Conservation (phyloP, 2,329 filamentous ascomycete species). For the Penicillium hordei region DNA sequence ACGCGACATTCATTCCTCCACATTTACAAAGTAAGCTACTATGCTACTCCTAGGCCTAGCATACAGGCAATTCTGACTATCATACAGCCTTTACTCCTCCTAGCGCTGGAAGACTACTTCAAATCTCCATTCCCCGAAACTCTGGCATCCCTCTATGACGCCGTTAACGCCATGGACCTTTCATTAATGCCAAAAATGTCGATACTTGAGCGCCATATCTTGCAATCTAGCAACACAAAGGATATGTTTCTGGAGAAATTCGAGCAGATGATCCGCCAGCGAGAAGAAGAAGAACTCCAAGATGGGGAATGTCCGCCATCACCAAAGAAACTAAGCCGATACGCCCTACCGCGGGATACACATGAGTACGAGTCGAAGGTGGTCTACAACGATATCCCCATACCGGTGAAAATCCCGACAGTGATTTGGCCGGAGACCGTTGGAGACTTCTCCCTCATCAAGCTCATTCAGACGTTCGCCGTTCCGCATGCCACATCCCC, state of each 20-base stretch:
- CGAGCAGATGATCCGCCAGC: slow-evolving; percentile 85
- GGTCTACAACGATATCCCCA: slow-evolving; percentile 92
- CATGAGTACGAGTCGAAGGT: slow-evolving; percentile 97
- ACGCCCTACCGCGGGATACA: slow-evolving; percentile 83
- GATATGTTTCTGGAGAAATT: slow-evolving; percentile 98
- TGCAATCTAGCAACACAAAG: slow-evolving; percentile 89
- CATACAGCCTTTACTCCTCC: slow-evolving; percentile 73
- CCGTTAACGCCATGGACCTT: slow-evolving; percentile 95
- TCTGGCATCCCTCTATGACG: slow-evolving; percentile 80
- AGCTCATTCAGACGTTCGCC: slow-evolving; percentile 93
- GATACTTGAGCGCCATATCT: slow-evolving; percentile 76
- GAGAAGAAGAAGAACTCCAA: slow-evolving; percentile 57
- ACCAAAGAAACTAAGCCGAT: slow-evolving; percentile 63
- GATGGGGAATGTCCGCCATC: slow-evolving; percentile 39
- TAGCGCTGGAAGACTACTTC: slow-evolving; percentile 96
- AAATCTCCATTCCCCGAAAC: slow-evolving; percentile 87
- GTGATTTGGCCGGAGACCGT: slow-evolving; percentile 93
- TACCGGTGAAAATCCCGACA: slow-evolving; percentile 93
- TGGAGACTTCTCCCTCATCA: slow-evolving; percentile 95
- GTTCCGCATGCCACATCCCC: slow-evolving; percentile 77
- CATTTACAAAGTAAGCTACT: slow-evolving; percentile 82
- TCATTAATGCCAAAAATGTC: slow-evolving; percentile 87
- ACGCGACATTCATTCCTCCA: slow-evolving; percentile 96
- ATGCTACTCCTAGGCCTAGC: slow-evolving; percentile 23
- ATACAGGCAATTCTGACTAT: slow-evolving; percentile 11